Evolutionary conservation across 2,329 filamentous ascomycete species (phyloP), one percentile per base, ranked within the genome.

Genomic region (Sclerotinia spermophila): DNA sequence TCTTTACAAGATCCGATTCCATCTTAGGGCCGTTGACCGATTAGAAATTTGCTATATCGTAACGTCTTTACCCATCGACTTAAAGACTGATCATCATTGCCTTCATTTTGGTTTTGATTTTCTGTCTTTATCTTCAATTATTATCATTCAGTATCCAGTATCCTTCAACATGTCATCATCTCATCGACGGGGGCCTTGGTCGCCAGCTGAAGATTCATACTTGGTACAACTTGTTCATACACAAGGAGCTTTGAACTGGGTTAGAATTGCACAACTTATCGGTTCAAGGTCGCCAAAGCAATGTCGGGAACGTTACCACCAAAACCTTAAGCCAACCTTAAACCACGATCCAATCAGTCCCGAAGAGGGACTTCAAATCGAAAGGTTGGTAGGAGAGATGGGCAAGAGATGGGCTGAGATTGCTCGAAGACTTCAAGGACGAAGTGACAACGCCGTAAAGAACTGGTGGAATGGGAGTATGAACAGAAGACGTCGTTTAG

Each of bases 391-490:
- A 24, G 81, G 82, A 17, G 87, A 91, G 76, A 89, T 93, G 83
- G 94, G 94, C 73, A 95, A 94, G 83, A 89, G 92, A 70, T 97
- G 94, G 94, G 94, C 94, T 3, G 93, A 97, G 79, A 97, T 97
- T 78, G 93, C 94, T 59, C 87, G 94, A 75, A 86, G 89, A 60
- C 86, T 97, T 30, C 86, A 90, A 69, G 93, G 93, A 74, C 90
- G 94, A 78, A 97, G 94, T 80, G 94, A 97, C 83, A 97, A 97
- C 78, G 92, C 93, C 40, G 93, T 97, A 74, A 97, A 97, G 87
- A 97, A 97, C 81, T 97, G 94, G 93, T 97, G 92, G 92, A 97
- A 97, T 79, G 94, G 94, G 65, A 92, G 91, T 79, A 92, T 94
- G 86, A 97, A 97, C 82, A 89, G 94, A 77, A 86, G 91, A 77